Conservation (phyloP, 2,329 filamentous ascomycete species). For the Capronia americana region DNA sequence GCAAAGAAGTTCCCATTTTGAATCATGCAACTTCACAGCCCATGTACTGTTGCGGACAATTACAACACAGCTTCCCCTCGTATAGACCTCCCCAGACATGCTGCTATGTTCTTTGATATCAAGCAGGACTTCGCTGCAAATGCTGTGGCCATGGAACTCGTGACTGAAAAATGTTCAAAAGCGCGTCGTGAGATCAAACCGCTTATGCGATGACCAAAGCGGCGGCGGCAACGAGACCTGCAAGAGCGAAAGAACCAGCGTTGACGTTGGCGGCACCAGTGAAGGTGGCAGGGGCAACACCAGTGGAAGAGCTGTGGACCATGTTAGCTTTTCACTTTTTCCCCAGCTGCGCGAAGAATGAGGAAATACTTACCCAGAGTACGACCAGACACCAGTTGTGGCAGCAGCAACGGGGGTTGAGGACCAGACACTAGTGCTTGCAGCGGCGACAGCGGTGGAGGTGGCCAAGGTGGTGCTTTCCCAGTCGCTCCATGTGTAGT, state of each 20-base stretch:
- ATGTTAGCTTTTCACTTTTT: slow-evolving; percentile 26
- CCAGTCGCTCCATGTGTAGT: slow-evolving; percentile 32
- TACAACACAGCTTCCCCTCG: slow-evolving; percentile 16
- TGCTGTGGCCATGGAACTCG: slow-evolving; percentile 34
- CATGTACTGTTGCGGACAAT: slow-evolving; percentile 25
- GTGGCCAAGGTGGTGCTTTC: slow-evolving; percentile 28
- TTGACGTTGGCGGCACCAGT: slow-evolving; percentile 44
- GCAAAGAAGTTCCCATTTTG: slow-evolving; percentile 32
- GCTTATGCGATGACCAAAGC: slow-evolving; percentile 45
- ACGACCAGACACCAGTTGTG: slow-evolving; percentile 31
- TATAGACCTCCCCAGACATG: slow-evolving; percentile 34
- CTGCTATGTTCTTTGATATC: slow-evolving; percentile 27
- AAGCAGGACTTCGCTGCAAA: slow-evolving; percentile 26
- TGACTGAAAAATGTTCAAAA: slow-evolving; percentile 32
- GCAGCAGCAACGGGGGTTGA: slow-evolving; percentile 28
- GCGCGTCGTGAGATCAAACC: slow-evolving; percentile 18
- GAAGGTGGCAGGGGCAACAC: slow-evolving; percentile 37
- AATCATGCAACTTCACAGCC: slow-evolving; percentile 22
- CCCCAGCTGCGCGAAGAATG: too few relatives aligned
- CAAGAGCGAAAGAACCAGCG: slow-evolving; percentile 42
- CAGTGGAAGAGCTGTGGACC: slow-evolving; percentile 20
- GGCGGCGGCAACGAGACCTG: slow-evolving; percentile 42
- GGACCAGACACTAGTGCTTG: slow-evolving; percentile 17
- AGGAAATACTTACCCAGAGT: slow-evolving; percentile 35
- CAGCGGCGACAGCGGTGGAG: slow-evolving; percentile 25